Conservation (phyloP, 2,329 filamentous ascomycete species). For the Clarireedia sp. region DNA sequence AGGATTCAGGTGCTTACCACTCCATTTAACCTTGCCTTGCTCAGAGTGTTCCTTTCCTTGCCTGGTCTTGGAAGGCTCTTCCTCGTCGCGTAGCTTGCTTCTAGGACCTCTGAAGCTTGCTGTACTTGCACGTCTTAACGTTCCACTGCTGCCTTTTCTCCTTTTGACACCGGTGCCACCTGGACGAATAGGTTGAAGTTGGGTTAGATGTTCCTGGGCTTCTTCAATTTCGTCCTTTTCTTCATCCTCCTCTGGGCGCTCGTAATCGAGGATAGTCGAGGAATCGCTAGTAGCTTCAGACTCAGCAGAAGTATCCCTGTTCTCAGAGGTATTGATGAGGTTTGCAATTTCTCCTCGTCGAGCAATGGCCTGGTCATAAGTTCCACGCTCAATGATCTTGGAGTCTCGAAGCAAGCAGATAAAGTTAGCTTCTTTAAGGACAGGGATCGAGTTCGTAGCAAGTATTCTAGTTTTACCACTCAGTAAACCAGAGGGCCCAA, state of each 20-base stretch:
- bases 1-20: slow-evolving; percentile 33
- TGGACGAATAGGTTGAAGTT: slow-evolving; percentile 66
- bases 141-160: slow-evolving; percentile 64
- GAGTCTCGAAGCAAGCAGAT: slow-evolving; percentile 80
- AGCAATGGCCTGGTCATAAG: slow-evolving; percentile 82
- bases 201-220: slow-evolving; percentile 67
- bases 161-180: slow-evolving; percentile 43
- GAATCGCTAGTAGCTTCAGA: slow-evolving; percentile 44
- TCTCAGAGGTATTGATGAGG: slow-evolving; percentile 68
- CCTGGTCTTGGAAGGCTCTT: slow-evolving; percentile 68
- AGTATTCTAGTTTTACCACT: slow-evolving; percentile 82
- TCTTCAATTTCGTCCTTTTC: slow-evolving; percentile 62
- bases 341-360: slow-evolving; percentile 88
- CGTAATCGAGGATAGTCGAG: slow-evolving; percentile 45
- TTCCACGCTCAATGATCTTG: slow-evolving; percentile 77
- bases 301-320: slow-evolving; percentile 39
- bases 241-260: slow-evolving; percentile 41
- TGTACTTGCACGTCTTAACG: slow-evolving; percentile 81
- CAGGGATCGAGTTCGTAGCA: slow-evolving; percentile 90
- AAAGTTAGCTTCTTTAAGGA: slow-evolving; percentile 81
- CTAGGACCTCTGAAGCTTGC: slow-evolving; percentile 82
- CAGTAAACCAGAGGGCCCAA: slow-evolving; percentile 77
- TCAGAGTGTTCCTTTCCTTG: slow-evolving; percentile 84
- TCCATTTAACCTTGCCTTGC: slow-evolving; percentile 97
- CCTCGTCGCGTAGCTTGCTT: slow-evolving; percentile 78